phyloP scores from a whole-genome alignment of 352 stramenopile species.

The Pythium monospermum region DNA sequence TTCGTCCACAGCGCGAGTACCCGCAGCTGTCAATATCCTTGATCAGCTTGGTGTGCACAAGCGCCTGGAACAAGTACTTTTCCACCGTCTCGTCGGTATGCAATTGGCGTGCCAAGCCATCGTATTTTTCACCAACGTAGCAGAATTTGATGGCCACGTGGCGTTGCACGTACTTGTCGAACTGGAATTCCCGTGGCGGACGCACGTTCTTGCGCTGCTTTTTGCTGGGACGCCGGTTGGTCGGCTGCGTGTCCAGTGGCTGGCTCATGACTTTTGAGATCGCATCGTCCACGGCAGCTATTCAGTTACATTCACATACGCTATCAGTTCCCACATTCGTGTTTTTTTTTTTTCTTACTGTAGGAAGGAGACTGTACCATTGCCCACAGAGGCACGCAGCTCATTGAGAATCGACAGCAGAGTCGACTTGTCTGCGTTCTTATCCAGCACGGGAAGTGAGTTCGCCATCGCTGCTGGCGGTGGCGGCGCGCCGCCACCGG shows the following conservation, averaged over 20 bases:
- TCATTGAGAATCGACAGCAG: constrained; percentile 68
- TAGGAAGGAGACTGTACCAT: constrained; percentile 35
- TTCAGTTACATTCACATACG: too few relatives aligned
- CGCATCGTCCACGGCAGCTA: constrained; percentile 67
- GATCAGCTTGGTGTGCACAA: constrained; percentile 91
- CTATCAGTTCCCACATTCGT: too few relatives aligned
- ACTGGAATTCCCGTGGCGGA: constrained; percentile 50
- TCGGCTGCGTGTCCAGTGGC: constrained; percentile 9
- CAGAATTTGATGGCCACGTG: constrained; percentile 79
- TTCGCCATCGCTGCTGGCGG: background rate
- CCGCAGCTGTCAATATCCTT: constrained; percentile 63
- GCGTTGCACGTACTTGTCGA: constrained; percentile 73
- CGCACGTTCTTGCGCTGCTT: constrained; percentile 39
- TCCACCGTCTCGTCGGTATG: constrained; percentile 93
- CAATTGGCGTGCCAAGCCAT: constrained; percentile 85
- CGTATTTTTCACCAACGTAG: constrained; percentile 85
- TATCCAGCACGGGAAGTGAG: constrained; percentile 9
- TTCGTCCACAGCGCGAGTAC: constrained; percentile 97
- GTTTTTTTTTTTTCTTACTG: too few relatives aligned
- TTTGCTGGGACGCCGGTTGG: constrained; percentile 45
- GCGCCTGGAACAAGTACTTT: constrained; percentile 89
- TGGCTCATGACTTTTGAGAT: constrained; percentile 58
- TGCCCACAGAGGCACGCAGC: constrained; percentile 51
- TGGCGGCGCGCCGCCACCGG: background rate
- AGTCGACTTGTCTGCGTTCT: constrained; percentile 33